These are phyloP conservation scores for Sarocladium strictum DNA, from an alignment of 2,329 filamentous ascomycete genomes.

Conservation along the genomic window DNA sequence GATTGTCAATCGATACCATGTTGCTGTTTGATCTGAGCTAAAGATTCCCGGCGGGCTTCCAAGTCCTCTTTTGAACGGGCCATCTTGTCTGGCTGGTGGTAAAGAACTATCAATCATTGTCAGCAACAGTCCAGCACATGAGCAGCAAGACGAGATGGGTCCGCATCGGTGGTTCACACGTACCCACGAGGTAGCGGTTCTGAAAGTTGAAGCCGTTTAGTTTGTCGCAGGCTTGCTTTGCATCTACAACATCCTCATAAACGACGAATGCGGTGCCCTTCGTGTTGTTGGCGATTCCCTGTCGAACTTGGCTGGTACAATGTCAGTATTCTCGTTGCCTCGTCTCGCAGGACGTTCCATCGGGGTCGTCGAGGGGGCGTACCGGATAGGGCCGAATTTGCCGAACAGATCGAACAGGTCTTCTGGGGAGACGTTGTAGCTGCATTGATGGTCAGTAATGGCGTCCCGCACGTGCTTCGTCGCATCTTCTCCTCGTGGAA, in stretches of 20 bases:
- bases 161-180: constrained; percentile 28
- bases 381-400: constrained; percentile 94
- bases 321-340: constrained; percentile 14
- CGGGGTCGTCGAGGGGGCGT: constrained; percentile 32
- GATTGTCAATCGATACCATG: constrained; percentile 97
- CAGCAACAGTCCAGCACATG: constrained; percentile 6
- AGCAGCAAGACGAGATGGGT: not conserved
- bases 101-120: constrained; percentile 40
- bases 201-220: constrained; percentile 99
- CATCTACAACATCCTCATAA: constrained; percentile 98
- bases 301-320: constrained; percentile 79
- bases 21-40: constrained; percentile 96
- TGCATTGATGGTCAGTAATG: constrained; percentile 50
- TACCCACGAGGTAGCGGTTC: constrained; percentile 97
- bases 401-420: constrained; percentile 98
- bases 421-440: constrained; percentile 98
- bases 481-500: not conserved
- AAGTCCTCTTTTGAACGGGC: constrained; percentile 87
- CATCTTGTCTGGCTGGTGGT: constrained; percentile 62
- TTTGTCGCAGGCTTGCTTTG: constrained; percentile 98
- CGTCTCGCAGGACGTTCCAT: not conserved
- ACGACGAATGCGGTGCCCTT: constrained; percentile 99
- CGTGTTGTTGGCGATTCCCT: constrained; percentile 94
- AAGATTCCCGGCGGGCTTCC: constrained; percentile 87
- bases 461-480: not conserved